Evolutionary conservation across 208 protist species (phyloP), one percentile per base, ranked within the genome.

Genomic region (Wallacemonas sp.): DNA sequence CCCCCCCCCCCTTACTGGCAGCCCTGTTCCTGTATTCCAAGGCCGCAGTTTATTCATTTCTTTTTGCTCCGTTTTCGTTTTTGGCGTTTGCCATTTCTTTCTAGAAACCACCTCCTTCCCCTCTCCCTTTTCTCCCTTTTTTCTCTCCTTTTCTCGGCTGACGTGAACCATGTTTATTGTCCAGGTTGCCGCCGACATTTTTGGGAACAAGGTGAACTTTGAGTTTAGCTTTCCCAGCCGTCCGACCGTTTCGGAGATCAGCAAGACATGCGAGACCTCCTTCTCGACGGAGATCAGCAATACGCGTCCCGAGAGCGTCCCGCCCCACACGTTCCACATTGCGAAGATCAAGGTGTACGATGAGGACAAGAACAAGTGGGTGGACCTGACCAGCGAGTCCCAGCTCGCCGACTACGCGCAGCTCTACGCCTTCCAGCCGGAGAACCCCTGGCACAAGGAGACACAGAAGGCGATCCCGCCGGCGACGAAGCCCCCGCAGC

Each of bases 361-460:
- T 77, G 87, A 93, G 69, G 89, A 93, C 23, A 82, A 81, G 63
- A 87, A 82, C 63, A 90, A 91, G 76, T 97, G 92, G 92, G 82
- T 93, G 7, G 89, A 95, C 67, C 72, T 97, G 36, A 44, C 78
- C 11, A 76, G 80, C n/a, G 89, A 93, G 31, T 77, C 69, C 12
- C 89, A 95, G 77, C 77, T 97, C 32, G 28, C 77, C 10, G 81
- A 92, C 70, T 93, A 90, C 63, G 89, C 84, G 66, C 92, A 97
- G 77, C 69, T 97, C 33, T 95, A 97, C 65, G 89, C 86, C 65
- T 97, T 94, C 74, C 92, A 97, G 63, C 81, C 86, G 20, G 86
- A 91, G 54, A 97, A 94, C 72, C 77, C 77, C 32, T 97, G 89
- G 89, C 92, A 97, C 81, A 97, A 94, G 82, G 89, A 97, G 61